These are phyloP conservation scores for Fonsecaea multimorphosa DNA, from an alignment of 2,329 filamentous ascomycete species.

Conservation along the genomic window DNA sequence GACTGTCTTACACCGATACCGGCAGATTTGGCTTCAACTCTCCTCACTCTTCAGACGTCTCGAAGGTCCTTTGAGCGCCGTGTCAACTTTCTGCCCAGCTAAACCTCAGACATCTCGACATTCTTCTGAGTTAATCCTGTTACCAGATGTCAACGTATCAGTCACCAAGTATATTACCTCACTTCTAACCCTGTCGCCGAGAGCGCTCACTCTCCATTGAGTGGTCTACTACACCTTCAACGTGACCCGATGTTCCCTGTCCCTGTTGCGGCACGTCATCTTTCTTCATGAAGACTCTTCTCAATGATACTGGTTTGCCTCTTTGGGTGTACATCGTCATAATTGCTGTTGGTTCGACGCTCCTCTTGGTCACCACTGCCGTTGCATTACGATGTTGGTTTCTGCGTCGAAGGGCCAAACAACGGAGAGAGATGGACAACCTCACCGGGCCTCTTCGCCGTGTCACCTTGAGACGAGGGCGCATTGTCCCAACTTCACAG, in stretches of 20 bases:
- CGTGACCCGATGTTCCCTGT: constrained; percentile 29
- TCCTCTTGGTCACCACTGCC: constrained; percentile 30
- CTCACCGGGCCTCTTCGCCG: constrained; percentile 36
- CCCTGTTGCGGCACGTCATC: constrained; percentile 2
- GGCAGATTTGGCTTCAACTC: constrained; percentile 1
- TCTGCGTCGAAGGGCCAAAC: constrained; percentile 26
- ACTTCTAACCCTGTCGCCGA: background rate
- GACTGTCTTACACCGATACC: constrained; percentile 6
- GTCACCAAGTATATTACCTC: constrained; percentile 1
- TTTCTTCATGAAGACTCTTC: constrained; percentile 38
- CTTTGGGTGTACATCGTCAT: constrained; percentile 39
- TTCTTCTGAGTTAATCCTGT: background rate
- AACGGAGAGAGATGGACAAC: constrained; percentile 25
- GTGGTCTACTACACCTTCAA: background rate
- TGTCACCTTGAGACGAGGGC: constrained; percentile 38
- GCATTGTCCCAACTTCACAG: constrained; percentile 38
- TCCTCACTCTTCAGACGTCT: background rate
- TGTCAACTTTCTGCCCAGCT: background rate
- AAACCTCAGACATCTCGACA: background rate
- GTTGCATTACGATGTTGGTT: constrained; percentile 30
- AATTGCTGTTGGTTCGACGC: constrained; percentile 35
- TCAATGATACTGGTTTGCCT: constrained; percentile 35
- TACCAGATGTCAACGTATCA: constrained; percentile 6
- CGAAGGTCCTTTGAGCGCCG: background rate
- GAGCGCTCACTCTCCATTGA: background rate